Conservation (phyloP, 2,329 filamentous ascomycete species). For the Rutstroemia sp. region DNA sequence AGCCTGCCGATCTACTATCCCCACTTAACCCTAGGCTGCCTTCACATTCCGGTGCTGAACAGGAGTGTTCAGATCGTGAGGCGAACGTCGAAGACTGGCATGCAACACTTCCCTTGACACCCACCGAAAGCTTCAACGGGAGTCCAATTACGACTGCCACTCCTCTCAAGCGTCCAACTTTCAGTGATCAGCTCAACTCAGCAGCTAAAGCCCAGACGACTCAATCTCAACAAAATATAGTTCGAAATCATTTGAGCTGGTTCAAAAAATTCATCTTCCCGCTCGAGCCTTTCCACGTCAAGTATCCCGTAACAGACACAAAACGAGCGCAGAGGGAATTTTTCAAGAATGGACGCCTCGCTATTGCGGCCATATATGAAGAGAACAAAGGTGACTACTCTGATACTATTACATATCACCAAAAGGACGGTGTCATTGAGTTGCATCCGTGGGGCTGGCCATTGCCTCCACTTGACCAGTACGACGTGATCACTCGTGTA, state of each 20-base stretch:
- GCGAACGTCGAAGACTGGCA: no score
- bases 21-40: no score
- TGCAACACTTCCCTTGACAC: no score
- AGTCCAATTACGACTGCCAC: no score
- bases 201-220: not conserved
- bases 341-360: slow-evolving; percentile 13
- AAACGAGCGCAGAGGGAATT: slow-evolving; percentile 3
- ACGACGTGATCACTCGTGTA: not conserved
- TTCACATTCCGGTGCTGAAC: no score
- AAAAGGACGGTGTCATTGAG: slow-evolving; percentile 13
- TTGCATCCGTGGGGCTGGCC: slow-evolving; percentile 9
- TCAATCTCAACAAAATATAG: not conserved
- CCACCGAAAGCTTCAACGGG: no score
- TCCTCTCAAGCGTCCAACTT: not conserved
- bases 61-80: no score
- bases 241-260: slow-evolving; percentile 1
- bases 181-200: not conserved
- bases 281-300: slow-evolving; percentile 7
- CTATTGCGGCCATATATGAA: slow-evolving; percentile 13
- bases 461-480: not conserved
- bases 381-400: slow-evolving; percentile 16
- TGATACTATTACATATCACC: slow-evolving; percentile 7
- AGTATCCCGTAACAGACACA: slow-evolving; percentile 14
- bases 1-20: no score
- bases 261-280: not conserved